These are phyloP conservation scores for Cladophialophora immunda DNA, from an alignment of 2,329 filamentous ascomycete species.

Conservation along the genomic window DNA sequence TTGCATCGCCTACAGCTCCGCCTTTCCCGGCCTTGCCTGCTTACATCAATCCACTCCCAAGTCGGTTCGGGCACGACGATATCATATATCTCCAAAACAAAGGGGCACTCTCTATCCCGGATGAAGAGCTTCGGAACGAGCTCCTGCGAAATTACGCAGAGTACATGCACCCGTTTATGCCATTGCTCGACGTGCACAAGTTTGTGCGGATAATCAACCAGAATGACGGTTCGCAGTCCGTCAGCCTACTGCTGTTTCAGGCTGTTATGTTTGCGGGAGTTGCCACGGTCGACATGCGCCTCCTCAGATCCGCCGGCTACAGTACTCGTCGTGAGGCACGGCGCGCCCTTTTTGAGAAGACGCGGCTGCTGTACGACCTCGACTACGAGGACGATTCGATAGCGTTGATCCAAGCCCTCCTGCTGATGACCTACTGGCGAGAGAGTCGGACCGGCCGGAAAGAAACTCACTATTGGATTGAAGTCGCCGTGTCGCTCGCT, in stretches of 20 bases:
- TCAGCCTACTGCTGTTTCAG: slow-evolving; percentile 89
- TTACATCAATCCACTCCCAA: slow-evolving; percentile 81
- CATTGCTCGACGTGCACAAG: slow-evolving; percentile 74
- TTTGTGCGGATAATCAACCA: slow-evolving; percentile 70
- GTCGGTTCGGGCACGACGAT: slow-evolving; percentile 80
- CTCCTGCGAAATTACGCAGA: slow-evolving; percentile 82
- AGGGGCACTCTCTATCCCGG: slow-evolving; percentile 80
- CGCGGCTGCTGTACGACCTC: slow-evolving; percentile 84
- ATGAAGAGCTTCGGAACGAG: slow-evolving; percentile 74
- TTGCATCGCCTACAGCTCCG: too few species aligned
- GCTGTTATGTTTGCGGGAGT: slow-evolving; percentile 92
- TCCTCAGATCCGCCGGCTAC: not conserved
- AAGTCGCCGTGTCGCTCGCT: slow-evolving; percentile 86
- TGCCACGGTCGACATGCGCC: slow-evolving; percentile 69
- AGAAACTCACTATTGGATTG: slow-evolving; percentile 99
- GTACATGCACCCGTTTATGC: slow-evolving; percentile 94
- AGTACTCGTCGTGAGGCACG: not conserved
- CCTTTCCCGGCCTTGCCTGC: slow-evolving; percentile 53
- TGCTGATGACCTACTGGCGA: slow-evolving; percentile 97
- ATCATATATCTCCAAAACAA: slow-evolving; percentile 82
- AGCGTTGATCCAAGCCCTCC: slow-evolving; percentile 82
- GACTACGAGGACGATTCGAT: slow-evolving; percentile 92
- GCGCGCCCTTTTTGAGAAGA: not conserved
- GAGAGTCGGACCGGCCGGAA: slow-evolving; percentile 96
- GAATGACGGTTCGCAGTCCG: slow-evolving; percentile 73